Evolutionary conservation across 1,139 yeast species (phyloP).

Genomic region (Geotrichum citri-aurantii): DNA sequence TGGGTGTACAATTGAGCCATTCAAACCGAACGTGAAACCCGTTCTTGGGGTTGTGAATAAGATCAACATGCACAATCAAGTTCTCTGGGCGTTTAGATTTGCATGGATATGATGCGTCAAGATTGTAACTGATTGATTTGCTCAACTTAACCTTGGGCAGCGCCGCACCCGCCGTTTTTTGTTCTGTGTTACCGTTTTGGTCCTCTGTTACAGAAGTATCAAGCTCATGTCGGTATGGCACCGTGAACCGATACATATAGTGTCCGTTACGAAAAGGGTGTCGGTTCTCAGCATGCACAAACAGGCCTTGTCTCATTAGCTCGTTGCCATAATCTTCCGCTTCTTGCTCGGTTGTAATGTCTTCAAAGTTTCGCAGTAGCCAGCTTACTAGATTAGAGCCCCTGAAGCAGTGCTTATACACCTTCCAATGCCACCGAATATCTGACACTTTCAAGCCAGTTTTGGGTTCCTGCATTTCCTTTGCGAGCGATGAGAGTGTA

Average conservation of each 20-base stretch:
- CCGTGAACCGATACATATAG: conserved; percentile 69
- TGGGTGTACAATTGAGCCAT: conserved; percentile 88
- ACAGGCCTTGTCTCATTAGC: conserved; percentile 66
- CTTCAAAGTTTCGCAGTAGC: conserved; percentile 71
- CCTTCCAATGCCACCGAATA: conserved; percentile 85
- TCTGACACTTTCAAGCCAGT: conserved; percentile 58
- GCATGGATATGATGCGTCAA: conserved; percentile 56
- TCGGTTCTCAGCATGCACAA: conserved; percentile 73
- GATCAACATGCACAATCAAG: conserved; percentile 79
- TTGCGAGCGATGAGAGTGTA: conserved; percentile 48
- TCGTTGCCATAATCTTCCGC: conserved; percentile 74
- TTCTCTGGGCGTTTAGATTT: conserved; percentile 74
- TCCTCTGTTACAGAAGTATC: neutral
- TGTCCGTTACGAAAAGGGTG: conserved; percentile 90
- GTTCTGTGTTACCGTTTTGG: neutral
- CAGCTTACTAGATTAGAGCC: conserved; percentile 85
- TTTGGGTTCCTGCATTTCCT: conserved; percentile 59
- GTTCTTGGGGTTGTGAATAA: conserved; percentile 89
- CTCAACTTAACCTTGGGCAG: conserved; percentile 45
- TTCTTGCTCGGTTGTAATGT: conserved; percentile 71
- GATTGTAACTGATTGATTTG: conserved; percentile 59
- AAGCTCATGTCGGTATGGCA: neutral
- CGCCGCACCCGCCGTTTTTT: neutral
- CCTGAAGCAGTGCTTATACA: conserved; percentile 69
- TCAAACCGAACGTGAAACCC: conserved; percentile 86